Evolutionary conservation across 202 grass and related monocot genomes (phyloP).

Genomic region (Panicum virgatum): DNA sequence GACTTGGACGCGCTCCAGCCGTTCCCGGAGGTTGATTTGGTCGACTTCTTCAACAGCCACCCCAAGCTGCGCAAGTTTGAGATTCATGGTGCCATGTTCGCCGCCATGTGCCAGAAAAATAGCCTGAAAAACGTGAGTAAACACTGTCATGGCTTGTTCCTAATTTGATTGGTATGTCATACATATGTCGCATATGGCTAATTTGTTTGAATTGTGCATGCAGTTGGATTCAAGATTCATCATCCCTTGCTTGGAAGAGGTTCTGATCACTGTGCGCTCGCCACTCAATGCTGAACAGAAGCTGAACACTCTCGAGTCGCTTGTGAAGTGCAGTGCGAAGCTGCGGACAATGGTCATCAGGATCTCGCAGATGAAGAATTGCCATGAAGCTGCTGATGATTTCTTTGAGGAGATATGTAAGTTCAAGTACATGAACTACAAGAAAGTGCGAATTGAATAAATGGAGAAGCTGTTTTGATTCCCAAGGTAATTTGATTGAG

Average conservation of each 20-base stretch:
- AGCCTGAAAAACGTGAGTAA: constrained; percentile 76
- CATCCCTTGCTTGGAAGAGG: constrained; percentile 86
- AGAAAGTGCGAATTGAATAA: constrained; percentile 78
- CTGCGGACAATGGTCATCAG: constrained; percentile 77
- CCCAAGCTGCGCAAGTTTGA: constrained; percentile 78
- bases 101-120: constrained; percentile 89
- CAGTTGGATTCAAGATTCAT: constrained; percentile 75
- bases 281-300: constrained; percentile 97
- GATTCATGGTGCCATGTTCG: constrained; percentile 96
- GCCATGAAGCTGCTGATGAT: constrained; percentile 84
- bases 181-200: constrained; percentile 9
- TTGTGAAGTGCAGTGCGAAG: constrained; percentile 66
- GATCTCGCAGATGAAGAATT: constrained; percentile 99
- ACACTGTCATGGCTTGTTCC: background rate
- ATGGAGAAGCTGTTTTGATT: constrained; percentile 21
- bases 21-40: constrained; percentile 87
- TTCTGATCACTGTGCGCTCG: constrained; percentile 85
- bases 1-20: constrained; percentile 75
- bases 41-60: constrained; percentile 84
- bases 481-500: constrained; percentile 22
- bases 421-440: constrained; percentile 76
- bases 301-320: constrained; percentile 80
- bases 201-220: constrained; percentile 37
- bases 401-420: constrained; percentile 99
- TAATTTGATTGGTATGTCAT: background rate